These are phyloP conservation scores for Lactifluus subvellereus DNA, from an alignment of 768 basidiomycete genomes.

Conservation along the genomic window DNA sequence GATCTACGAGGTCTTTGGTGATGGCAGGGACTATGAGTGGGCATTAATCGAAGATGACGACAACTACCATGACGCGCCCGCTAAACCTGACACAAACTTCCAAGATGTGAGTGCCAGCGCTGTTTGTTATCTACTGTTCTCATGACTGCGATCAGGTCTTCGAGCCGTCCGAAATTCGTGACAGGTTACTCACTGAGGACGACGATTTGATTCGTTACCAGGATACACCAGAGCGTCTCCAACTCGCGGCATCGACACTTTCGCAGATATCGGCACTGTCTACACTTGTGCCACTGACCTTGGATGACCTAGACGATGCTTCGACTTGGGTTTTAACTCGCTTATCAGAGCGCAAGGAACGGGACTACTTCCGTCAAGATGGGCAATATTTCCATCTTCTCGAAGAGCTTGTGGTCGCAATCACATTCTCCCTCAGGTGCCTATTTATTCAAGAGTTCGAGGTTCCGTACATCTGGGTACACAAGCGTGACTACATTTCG, in stretches of 20 bases:
- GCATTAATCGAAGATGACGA: conserved; percentile 80
- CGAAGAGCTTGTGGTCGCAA: conserved; percentile 66
- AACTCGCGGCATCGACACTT: conserved; percentile 81
- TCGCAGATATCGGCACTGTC: conserved; percentile 58
- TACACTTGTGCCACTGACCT: conserved; percentile 55
- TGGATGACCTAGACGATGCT: conserved; percentile 71
- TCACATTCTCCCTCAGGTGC: conserved; percentile 70
- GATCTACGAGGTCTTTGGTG: conserved; percentile 93
- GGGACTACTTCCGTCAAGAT: conserved; percentile 63
- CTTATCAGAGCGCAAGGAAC: conserved; percentile 62
- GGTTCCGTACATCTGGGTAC: conserved; percentile 92
- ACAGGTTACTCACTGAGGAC: conserved; percentile 83
- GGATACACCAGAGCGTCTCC: conserved; percentile 96
- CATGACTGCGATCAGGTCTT: conserved; percentile 64
- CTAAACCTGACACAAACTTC: conserved; percentile 75
- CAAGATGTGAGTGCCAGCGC: conserved; percentile 58
- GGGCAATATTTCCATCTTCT: conserved; percentile 58
- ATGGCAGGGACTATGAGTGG: conserved; percentile 95
- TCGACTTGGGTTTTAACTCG: conserved; percentile 85
- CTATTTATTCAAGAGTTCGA: conserved; percentile 87
- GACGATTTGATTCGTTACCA: conserved; percentile 87
- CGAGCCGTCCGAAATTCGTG: conserved; percentile 93
- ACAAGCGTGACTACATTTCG: conserved; percentile 87
- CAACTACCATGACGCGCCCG: conserved; percentile 42
- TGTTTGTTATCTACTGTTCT: conserved; percentile 14